Base-by-base conservation (phyloP, 1,284 basidiomycete genomes). In the Gomphus bonarii region DNA sequence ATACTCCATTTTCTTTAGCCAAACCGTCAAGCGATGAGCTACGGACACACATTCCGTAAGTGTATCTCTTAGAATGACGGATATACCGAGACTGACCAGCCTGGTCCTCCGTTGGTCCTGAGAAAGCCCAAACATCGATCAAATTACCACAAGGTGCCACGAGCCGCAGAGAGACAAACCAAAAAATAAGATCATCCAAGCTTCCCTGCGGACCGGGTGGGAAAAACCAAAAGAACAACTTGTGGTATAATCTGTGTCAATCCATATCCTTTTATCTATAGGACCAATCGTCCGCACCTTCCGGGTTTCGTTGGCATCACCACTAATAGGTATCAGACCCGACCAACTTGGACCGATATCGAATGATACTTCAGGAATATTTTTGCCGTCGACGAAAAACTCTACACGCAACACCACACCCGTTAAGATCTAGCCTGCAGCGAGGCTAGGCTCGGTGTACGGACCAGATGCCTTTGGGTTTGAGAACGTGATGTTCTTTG, bases 181-280 rank as follows among this genome's bases (percentile, higher is more conserved):
- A 86, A 71, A 86, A 82, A 57, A 87, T 80, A 52, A 90, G 65
- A 64, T 90, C 85, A 62, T 90, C 82, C 12, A 78, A 65, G 57
- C 80, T 85, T 11, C 82, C 84, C 64, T 81, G 71, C 9, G 83
- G 83, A 6, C 84, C 84, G 0, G 87, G 82, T 44, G 88, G 88
- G 72, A 89, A 90, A 70, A 89, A 85, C 90, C 88, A 91, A 70
- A 92, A 91, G 75, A 86, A 91, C 9, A 91, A 74, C 82, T 91
- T 1, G 38, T 20, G 20, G 35, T 43, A 30, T 28, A 42, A n/a
- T 33, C 25, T 25, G 33, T 11, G 42, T n/a, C n/a, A 18, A 18
- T 36, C 22, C 35, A 44, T 56, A 59, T 51, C 20, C 22, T 25
- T 28, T 50, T 36, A 54, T 56, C 10, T 22, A 10, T 3, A 12